Evolutionary conservation across 495 filamentous ascomycete species (phyloP).

Genomic region (Annulohypoxylon moriforme): DNA sequence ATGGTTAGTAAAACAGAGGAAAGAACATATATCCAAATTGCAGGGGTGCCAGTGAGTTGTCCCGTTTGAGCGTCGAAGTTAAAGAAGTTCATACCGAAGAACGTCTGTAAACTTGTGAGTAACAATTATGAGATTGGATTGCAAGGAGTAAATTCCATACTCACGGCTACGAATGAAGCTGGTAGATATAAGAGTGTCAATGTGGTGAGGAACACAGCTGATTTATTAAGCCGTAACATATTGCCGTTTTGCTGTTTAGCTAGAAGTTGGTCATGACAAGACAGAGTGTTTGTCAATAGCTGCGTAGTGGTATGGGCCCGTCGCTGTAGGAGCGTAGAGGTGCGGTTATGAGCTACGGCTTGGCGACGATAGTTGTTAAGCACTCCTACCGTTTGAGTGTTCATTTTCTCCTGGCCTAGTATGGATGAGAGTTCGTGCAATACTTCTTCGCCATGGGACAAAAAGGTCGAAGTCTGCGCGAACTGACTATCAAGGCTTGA

Average conservation of each 20-base stretch:
- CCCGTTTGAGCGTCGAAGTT: constrained; percentile 31
- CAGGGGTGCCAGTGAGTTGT: constrained; percentile 31
- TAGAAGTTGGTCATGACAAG: constrained; percentile 53
- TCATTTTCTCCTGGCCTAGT: constrained; percentile 7
- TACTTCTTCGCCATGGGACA: constrained; percentile 41
- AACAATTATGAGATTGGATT: background rate
- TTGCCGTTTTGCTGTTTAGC: constrained; percentile 53
- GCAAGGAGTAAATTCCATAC: constrained; percentile 22
- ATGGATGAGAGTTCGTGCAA: constrained; percentile 42
- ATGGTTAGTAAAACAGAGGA: constrained; percentile 35
- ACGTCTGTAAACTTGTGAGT: constrained; percentile 26
- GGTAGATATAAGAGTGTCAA: constrained; percentile 60
- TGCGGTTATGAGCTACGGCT: constrained; percentile 44
- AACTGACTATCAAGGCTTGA: constrained; percentile 48
- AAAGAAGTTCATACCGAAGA: constrained; percentile 49
- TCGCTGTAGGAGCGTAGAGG: constrained; percentile 48
- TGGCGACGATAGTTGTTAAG: constrained; percentile 38
- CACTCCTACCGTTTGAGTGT: background rate
- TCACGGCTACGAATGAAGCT: constrained; percentile 58
- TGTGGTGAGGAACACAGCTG: constrained; percentile 56
- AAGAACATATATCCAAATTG: constrained; percentile 45
- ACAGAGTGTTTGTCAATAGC: constrained; percentile 53
- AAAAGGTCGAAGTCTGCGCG: constrained; percentile 41
- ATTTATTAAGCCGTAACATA: constrained; percentile 56
- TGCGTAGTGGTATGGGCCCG: constrained; percentile 50